Base-by-base conservation (phyloP, 2,329 filamentous ascomycete species). In the Fusarium vanettenii region DNA sequence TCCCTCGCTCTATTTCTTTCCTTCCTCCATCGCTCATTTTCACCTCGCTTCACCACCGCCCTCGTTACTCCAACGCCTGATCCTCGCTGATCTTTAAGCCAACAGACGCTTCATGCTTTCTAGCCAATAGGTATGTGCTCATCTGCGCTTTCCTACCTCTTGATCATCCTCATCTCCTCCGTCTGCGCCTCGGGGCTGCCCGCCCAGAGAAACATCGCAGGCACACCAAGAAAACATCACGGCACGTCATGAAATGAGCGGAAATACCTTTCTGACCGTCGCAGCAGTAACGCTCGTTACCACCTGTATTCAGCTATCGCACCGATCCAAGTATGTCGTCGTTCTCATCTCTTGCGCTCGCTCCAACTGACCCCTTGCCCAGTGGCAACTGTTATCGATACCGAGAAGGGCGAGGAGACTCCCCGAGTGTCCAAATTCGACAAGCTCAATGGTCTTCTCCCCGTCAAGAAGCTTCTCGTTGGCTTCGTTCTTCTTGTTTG, bases 361-460 rank as follows among this genome's bases (percentile, higher is more conserved):
- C 25, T 8, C 13, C n/a, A 25, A 62, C 73, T 80, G 61, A 81
- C 56, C 55, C 11, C 33, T n/a, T 27, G 11, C 43, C 20, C 25
- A 27, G 80, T 81, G 77, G 70, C 78, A 52, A 70, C 67, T 37
- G 76, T 79, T 73, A 79, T 78, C 68, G 79, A 80, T 64, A 56
- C 69, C 43, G 80, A 81, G 56, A 76, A 78, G 52, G 78, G 70
- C 52, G 65, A 73, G 52, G 59, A 67, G 56, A 22, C 43, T 39
- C 66, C 67, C 37, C 56, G 60, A 45, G 52, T 60, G 35, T 60
- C 63, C 45, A 65, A 67, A 57, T 43, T 45, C 65, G 18, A 57
- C 43, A 75, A 75, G 50, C 10, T 63, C 63, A 78, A 72, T 52
- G 45, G 22, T 10, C 20, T 10, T 35, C 29, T 67, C 39, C 37